Base-by-base conservation (phyloP, 2,329 filamentous ascomycete species). In the Curvularia sp. region DNA sequence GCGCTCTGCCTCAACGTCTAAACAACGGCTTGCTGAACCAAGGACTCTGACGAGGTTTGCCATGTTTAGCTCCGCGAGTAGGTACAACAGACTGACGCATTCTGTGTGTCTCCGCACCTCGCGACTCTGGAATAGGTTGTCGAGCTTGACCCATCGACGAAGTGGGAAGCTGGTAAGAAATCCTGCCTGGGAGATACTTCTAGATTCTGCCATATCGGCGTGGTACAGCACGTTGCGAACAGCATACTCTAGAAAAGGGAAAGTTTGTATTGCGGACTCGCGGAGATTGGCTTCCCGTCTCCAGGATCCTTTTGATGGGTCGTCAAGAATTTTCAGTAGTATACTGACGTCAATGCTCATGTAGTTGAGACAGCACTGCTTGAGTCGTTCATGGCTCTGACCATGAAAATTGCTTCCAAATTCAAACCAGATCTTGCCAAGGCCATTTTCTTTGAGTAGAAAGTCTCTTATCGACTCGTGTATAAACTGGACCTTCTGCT, bases 211-310 rank as follows among this genome's bases (percentile, higher is more conserved):
- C 32, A 18, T 27, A 41, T 83, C 65, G 9, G 81, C 75, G 55
- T 84, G 81, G 46, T 67, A 57, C 15, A 83, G 66, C 9, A 82
- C 39, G 51, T 80, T 72, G 5, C 68, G 60, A 5, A 10, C 15
- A 19, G 81, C 77, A 65, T 84, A 84, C 48, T 79, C 61, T 7
- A 86, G 68, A 47, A 86, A 83, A 0, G 82, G 79, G 51, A 77
- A 80, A 13, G 59, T 63, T 3, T 51, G 7, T 2, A 19, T 59
- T n/a, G 68, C 63, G 32, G 28, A 41, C n/a, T 52, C 50, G 49
- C 63, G 62, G 4, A 61, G 1, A 34, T 1, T 30, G 43, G 28
- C 38, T 41, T 60, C 57, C 28, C 57, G 6, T 18, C 5, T 36
- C 4, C 36, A 48, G 27, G 53, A 59, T 2, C 61, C 64, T 30